Percentiles rank a stretch among this genome's conserved stretches.
These are phyloP conservation scores for Dryadomyces quercus-mongolicae DNA, from an alignment of 2,329 filamentous ascomycete species.

Conservation along the genomic window DNA sequence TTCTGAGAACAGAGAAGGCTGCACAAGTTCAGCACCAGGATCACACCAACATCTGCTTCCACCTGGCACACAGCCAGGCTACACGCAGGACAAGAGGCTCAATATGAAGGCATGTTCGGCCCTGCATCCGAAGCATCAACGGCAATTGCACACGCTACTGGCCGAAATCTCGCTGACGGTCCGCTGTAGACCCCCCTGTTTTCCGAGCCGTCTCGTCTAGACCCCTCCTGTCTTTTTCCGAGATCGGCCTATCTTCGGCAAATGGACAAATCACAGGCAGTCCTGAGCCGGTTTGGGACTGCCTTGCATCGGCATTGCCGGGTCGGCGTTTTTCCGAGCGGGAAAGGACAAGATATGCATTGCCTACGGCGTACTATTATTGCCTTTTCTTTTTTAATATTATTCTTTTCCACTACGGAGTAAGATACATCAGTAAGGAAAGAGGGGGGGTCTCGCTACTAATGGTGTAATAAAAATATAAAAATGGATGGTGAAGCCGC, in stretches of 20 bases:
- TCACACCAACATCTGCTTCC: no score
- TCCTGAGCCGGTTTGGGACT: neutral
- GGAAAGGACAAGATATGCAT: neutral
- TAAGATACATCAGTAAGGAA: neutral
- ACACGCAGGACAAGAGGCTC: neutral
- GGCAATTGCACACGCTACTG: neutral
- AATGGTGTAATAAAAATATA: neutral
- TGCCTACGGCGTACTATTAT: neutral
- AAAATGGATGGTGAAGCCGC: neutral
- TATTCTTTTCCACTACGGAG: no score
- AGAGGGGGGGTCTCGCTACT: neutral
- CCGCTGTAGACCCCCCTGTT: neutral
- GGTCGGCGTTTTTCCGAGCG: neutral
- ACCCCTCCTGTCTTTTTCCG: conserved; percentile 1
- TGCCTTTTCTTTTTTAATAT: no score
- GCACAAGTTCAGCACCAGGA: neutral
- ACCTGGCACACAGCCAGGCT: no score
- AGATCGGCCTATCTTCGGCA: conserved; percentile 6
- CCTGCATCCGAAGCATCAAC: neutral
- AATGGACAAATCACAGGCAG: neutral
- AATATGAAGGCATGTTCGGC: neutral
- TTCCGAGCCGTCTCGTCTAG: neutral
- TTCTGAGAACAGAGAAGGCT: no score
- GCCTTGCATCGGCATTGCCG: neutral
- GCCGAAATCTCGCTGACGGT: neutral